Conservation (phyloP, 202 grass and related monocot species). For the Zoysia matrella region DNA sequence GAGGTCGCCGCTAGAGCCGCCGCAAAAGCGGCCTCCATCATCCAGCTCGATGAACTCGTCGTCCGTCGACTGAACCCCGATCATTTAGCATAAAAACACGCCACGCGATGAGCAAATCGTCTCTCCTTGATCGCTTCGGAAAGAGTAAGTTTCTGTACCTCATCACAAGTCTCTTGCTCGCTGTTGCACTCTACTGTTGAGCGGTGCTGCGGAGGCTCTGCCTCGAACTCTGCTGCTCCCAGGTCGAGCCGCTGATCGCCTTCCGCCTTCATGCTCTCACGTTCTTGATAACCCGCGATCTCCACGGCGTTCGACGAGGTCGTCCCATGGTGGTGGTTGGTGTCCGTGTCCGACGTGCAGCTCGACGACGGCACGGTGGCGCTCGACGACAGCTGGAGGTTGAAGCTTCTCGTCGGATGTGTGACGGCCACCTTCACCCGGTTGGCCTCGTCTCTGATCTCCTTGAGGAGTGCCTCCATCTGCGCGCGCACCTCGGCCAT, state of each 20-base stretch:
- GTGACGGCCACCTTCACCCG: slow-evolving; percentile 31
- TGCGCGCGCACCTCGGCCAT: slow-evolving; percentile 73
- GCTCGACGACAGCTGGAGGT: not conserved
- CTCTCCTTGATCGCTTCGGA: too few relatives aligned
- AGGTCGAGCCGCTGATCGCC: slow-evolving; percentile 1
- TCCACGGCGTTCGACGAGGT: not conserved
- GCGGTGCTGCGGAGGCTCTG: slow-evolving; percentile 31
- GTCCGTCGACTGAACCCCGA: slow-evolving; percentile 20
- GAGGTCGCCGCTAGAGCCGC: not conserved
- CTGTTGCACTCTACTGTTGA: not conserved
- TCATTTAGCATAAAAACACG: not conserved
- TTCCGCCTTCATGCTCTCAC: not conserved
- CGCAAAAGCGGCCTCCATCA: slow-evolving; percentile 18
- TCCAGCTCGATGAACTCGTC: slow-evolving; percentile 55
- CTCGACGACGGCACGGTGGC: slow-evolving; percentile 34
- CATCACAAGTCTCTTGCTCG: slow-evolving; percentile 40
- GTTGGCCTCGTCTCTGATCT: slow-evolving; percentile 56
- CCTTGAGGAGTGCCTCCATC: slow-evolving; percentile 72
- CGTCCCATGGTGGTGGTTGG: not conserved
- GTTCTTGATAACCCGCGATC: not conserved
- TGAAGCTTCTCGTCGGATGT: not conserved
- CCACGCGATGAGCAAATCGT: not conserved
- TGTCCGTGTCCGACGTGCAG: slow-evolving; percentile 39
- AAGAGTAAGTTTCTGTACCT: slow-evolving; percentile 38
- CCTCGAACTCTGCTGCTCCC: slow-evolving; percentile 40